Evolutionary conservation across 192 early-diverging fungal species (phyloP).

Genomic region (Paraglomus brasilianum): DNA sequence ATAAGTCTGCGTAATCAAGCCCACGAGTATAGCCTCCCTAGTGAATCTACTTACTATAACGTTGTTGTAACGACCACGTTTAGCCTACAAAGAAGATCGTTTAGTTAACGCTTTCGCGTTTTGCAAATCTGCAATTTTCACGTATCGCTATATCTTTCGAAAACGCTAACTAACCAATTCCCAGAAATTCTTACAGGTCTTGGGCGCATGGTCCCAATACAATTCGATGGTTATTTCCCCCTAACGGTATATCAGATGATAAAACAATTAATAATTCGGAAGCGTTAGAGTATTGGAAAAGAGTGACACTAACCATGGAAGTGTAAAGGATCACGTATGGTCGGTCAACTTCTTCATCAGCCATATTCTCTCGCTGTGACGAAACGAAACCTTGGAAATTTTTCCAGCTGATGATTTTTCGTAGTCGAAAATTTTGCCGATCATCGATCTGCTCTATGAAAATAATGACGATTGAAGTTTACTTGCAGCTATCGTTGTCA

Average conservation of each 20-base stretch:
- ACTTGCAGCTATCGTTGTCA: too few relatives aligned
- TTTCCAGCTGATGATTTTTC: too few relatives aligned
- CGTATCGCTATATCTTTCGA: neutral
- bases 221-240: constrained; percentile 74
- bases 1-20: constrained; percentile 4
- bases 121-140: neutral
- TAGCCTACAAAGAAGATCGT: constrained; percentile 49
- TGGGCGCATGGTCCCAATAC: constrained; percentile 85
- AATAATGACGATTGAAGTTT: too few relatives aligned
- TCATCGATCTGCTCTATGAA: too few relatives aligned
- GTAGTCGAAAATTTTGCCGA: too few relatives aligned
- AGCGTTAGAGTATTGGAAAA: neutral
- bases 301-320: constrained; percentile 17
- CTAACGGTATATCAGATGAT: constrained; percentile 21
- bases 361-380: too few relatives aligned
- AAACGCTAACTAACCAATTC: constrained; percentile 51
- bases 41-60: constrained; percentile 54
- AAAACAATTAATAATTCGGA: neutral
- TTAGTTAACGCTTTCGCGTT: neutral
- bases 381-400: too few relatives aligned
- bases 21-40: neutral
- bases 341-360: too few relatives aligned
- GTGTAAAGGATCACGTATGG: constrained; percentile 16
- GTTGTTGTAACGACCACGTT: constrained; percentile 80
- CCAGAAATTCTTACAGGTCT: constrained; percentile 82